Evolutionary conservation across 73 alveolate species (phyloP), one percentile per base, ranked within the genome.

Genomic region (Paraurostyla sp.): DNA sequence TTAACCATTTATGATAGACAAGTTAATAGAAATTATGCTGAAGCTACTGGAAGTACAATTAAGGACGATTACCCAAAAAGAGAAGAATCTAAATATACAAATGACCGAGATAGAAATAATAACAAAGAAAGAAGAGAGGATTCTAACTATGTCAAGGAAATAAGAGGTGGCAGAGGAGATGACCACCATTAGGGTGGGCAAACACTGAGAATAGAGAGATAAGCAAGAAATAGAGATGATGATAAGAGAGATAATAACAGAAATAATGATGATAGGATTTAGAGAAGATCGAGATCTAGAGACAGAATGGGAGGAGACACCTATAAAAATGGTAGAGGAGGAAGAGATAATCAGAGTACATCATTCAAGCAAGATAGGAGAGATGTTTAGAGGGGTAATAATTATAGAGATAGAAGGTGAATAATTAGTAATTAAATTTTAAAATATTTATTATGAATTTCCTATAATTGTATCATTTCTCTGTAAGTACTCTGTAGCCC

Each of bases 401-500:
- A 15, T 62, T 22, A 33, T 4, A 62, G 80, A 36, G 80, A 62
- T 27, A 62, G 51, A 62, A 62, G 25, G 30, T 62, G 80, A 62
- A 32, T 56, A 56, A n/a, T 56, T 56, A 56, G 36, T 56, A 18
- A 56, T 56, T 56, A 56, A n/a, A 56, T 13, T 13, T n/a, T n/a
- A 7, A 11, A n/a, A 56, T 56, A 11, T 11, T 11, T 29, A 4
- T 13, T 71, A 13, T 23, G 56, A 29, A 62, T 62, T 63, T 56
- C 73, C 35, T 20, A 22, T 40, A 9, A 71, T 0, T 58, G 25
- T 16, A 22, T 96, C 95, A 96, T 76, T 96, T 96, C 56, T 92
- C 96, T 45, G 97, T 93, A 48, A 96, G 83, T 35, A 38, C 92
- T 82, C 99, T 93, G 73, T 49, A 95, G 16, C 99, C 99, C 20